phyloP scores from a whole-genome alignment of 2,329 filamentous ascomycete species.

The Fusarium sublunatum region DNA sequence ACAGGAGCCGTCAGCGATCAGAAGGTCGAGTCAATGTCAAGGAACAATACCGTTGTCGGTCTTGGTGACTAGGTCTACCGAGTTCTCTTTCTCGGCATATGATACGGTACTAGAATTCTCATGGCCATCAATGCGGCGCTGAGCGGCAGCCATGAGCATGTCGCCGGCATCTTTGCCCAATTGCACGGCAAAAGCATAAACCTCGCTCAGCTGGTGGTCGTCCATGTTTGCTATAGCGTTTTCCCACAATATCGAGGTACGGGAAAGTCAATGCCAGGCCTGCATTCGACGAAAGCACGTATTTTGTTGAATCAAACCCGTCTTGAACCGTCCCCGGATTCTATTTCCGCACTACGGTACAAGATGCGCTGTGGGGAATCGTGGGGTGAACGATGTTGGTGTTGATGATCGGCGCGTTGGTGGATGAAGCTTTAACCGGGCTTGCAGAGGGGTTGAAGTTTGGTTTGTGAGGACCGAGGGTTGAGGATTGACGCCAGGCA shows the following conservation, averaged over 20 bases:
- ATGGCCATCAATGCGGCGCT: conserved; percentile 42
- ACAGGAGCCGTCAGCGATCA: conserved; percentile 8
- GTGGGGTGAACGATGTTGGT: not conserved
- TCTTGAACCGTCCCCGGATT: conserved; percentile 30
- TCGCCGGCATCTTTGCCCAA: conserved; percentile 76
- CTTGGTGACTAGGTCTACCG: conserved; percentile 82
- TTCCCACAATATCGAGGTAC: conserved; percentile 11
- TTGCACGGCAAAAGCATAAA: conserved; percentile 77
- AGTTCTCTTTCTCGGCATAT: conserved; percentile 74
- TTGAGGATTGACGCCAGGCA: conserved; percentile 16
- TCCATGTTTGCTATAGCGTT: conserved; percentile 44
- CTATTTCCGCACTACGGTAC: conserved; percentile 32
- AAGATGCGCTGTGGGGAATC: conserved; percentile 36
- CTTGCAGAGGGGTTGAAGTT: conserved; percentile 14
- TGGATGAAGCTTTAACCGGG: conserved; percentile 46
- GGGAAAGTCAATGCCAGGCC: conserved; percentile 8
- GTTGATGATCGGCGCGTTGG: conserved; percentile 6
- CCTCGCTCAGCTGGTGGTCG: conserved; percentile 67
- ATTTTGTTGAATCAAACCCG: conserved; percentile 36
- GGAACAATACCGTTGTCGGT: conserved; percentile 72
- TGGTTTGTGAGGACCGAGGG: conserved; percentile 9
- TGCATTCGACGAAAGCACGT: not conserved
- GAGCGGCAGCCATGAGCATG: conserved; percentile 72
- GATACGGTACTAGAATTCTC: conserved; percentile 30
- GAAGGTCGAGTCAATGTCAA: not conserved